Conservation (phyloP, 2,329 filamentous ascomycete genomes). For the Exophiala aquamarina region DNA sequence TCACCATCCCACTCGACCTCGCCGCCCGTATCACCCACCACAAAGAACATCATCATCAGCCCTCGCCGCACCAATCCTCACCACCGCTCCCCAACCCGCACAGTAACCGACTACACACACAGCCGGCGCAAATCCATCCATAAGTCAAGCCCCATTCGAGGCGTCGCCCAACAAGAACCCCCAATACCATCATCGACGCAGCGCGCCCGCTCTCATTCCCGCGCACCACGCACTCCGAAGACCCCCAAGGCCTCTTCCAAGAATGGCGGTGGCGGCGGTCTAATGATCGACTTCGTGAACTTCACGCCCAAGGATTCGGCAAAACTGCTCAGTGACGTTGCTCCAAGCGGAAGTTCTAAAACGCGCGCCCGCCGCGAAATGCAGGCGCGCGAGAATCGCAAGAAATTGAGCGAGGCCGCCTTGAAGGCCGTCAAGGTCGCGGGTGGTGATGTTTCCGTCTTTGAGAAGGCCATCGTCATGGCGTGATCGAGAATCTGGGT, state of each 20-base stretch:
- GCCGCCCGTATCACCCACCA: constrained; percentile 40
- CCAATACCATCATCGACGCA: neutral
- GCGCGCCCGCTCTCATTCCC: constrained; percentile 19
- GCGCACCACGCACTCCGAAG: constrained; percentile 29
- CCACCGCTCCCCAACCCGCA: constrained; percentile 28
- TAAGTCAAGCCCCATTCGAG: constrained; percentile 38
- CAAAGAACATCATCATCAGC: constrained; percentile 25
- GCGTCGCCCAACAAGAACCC: constrained; percentile 30
- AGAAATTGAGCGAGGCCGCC: constrained; percentile 36
- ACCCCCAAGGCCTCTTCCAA: constrained; percentile 33
- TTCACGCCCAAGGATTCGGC: constrained; percentile 79
- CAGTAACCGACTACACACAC: constrained; percentile 30
- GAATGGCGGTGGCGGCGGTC: constrained; percentile 9
- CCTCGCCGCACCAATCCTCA: constrained; percentile 32
- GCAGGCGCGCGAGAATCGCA: constrained; percentile 76
- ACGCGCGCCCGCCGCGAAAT: constrained; percentile 91
- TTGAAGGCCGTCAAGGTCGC: constrained; percentile 43
- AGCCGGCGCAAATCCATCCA: constrained; percentile 41
- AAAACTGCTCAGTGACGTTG: constrained; percentile 83
- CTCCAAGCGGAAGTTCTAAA: constrained; percentile 86
- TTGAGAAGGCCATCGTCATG: constrained; percentile 25
- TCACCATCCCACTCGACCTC: constrained; percentile 33
- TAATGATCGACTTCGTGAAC: constrained; percentile 68
- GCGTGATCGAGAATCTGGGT: constrained; percentile 4
- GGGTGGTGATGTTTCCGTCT: constrained; percentile 46